Conservation (phyloP, 495 filamentous ascomycete genomes). For the Aspergillus egyptiacus region DNA sequence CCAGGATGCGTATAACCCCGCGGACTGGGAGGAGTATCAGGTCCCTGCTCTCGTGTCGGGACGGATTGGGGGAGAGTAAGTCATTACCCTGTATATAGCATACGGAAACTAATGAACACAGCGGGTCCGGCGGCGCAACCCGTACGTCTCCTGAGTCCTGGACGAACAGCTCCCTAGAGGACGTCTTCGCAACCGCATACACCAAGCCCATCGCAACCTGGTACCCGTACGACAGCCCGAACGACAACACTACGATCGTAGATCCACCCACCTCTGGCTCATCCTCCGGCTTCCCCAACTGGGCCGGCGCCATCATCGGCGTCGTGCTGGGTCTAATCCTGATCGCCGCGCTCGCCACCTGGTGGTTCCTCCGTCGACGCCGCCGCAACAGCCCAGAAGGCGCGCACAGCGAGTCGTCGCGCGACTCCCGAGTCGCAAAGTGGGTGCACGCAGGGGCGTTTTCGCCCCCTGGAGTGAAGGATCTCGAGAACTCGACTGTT, state of each 20-base stretch:
- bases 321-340: conserved; percentile 59
- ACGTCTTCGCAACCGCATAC: conserved; percentile 54
- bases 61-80: conserved; percentile 57
- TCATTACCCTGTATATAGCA: conserved; percentile 19
- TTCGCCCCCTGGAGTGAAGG: background rate
- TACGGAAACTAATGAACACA: background rate
- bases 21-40: conserved; percentile 49
- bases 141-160: conserved; percentile 44
- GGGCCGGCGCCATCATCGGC: conserved; percentile 60
- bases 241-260: background rate
- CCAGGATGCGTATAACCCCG: conserved; percentile 56
- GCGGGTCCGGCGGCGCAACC: conserved; percentile 52
- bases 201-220: conserved; percentile 48
- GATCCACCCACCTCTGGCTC: background rate
- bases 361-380: conserved; percentile 52
- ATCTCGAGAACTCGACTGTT: background rate
- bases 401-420: conserved; percentile 3
- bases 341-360: conserved; percentile 45
- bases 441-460: conserved; percentile 7
- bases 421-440: conserved; percentile 1
- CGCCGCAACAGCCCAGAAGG: background rate
- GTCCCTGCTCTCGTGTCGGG: conserved; percentile 53
- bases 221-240: conserved; percentile 51
- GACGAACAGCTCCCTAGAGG: conserved; percentile 42
- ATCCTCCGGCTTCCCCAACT: conserved; percentile 47